Evolutionary conservation across 345 rosid species (phyloP).

Genomic region (Citrus cavaleriei): DNA sequence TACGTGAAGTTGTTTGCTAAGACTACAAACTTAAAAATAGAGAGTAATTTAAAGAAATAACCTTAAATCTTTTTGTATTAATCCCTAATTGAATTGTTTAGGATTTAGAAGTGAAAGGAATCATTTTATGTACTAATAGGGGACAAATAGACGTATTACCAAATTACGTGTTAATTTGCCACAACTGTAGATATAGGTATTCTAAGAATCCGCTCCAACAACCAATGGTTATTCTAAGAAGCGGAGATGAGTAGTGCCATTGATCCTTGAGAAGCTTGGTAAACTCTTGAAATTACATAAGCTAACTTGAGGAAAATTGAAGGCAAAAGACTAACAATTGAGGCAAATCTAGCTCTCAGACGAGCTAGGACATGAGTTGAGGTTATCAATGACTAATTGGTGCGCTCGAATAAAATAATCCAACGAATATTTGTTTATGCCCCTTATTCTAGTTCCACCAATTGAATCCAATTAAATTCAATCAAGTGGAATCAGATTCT

Average conservation of each 20-base stretch:
- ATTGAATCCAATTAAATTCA: neutral
- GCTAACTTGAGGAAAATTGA: slow-evolving; percentile 12
- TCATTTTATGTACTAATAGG: slow-evolving; percentile 6
- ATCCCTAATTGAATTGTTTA: slow-evolving; percentile 3
- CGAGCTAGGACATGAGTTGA: neutral
- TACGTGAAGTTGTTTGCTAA: neutral
- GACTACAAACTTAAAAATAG: neutral
- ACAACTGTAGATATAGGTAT: neutral
- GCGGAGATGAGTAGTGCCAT: neutral
- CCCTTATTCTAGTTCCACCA: neutral
- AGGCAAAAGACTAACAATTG: slow-evolving; percentile 14
- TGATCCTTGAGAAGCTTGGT: neutral
- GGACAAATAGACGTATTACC: neutral
- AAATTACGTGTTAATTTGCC: neutral
- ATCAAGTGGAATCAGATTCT: neutral
- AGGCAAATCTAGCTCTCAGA: slow-evolving; percentile 16
- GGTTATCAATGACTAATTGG: neutral
- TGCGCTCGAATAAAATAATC: neutral
- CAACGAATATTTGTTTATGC: neutral
- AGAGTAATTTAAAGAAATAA: neutral
- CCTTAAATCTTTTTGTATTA: neutral
- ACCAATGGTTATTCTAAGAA: neutral
- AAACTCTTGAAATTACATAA: neutral
- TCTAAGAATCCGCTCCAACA: neutral
- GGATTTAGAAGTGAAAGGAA: slow-evolving; percentile 11